A percentile compares a stretch with the other conserved stretches of the same genome.
Conservation (phyloP, 805 yeast genomes). For the Schizosaccharomyces japonicus region DNA sequence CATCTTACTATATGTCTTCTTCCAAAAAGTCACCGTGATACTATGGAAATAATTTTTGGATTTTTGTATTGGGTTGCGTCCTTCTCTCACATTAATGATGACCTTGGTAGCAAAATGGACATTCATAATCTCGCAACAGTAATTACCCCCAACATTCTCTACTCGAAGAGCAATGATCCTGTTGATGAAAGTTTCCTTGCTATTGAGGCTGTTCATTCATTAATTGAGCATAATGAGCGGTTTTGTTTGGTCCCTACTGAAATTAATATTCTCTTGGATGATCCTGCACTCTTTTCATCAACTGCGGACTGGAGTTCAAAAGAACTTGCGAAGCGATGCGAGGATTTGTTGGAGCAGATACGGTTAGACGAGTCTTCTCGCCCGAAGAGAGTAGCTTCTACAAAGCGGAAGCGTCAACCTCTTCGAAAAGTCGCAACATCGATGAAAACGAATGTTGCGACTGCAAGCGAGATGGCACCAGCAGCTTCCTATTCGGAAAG, state of each 20-base stretch:
- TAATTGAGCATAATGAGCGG: conserved; percentile 62
- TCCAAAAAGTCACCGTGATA: conserved; percentile 60
- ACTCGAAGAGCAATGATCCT: conserved; percentile 17
- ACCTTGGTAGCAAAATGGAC: conserved; percentile 86
- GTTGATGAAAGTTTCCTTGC: conserved; percentile 31
- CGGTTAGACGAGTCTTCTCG: neutral
- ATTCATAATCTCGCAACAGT: conserved; percentile 87
- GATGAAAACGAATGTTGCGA: neutral
- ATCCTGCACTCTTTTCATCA: conserved; percentile 16
- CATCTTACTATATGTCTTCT: conserved; percentile 50
- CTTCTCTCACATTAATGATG: conserved; percentile 78
- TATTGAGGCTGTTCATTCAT: conserved; percentile 65
- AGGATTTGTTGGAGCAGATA: conserved; percentile 7
- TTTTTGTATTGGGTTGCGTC: conserved; percentile 91
- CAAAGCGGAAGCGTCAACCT: neutral
- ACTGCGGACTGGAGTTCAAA: conserved; percentile 13
- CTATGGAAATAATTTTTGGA: conserved; percentile 60
- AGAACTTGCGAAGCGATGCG: conserved; percentile 12
- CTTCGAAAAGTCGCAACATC: neutral
- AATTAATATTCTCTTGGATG: conserved; percentile 26
- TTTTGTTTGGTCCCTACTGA: conserved; percentile 55
- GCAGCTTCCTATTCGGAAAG: too few species aligned
- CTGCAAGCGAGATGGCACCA: neutral
- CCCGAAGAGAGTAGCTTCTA: neutral
- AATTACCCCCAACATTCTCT: conserved; percentile 72